Percentiles rank a stretch among this genome's conserved stretches.
Evolutionary conservation across 2,329 filamentous ascomycete species (phyloP).

Genomic region (Leptosphaerulina australis): DNA sequence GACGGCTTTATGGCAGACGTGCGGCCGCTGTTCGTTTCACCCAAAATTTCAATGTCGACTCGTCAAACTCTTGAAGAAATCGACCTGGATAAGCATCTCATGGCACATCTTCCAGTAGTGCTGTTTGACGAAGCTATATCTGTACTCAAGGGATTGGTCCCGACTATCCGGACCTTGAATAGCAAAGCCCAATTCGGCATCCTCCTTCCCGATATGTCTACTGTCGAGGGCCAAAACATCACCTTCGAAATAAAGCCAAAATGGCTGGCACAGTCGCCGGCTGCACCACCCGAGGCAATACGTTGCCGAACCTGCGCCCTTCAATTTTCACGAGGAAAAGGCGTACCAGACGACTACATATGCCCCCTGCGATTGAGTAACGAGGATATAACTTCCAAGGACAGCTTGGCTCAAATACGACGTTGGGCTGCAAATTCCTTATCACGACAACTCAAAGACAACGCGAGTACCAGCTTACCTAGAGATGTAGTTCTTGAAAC

Average conservation of each 20-base stretch:
- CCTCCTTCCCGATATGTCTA: constrained; percentile 42
- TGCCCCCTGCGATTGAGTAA: constrained; percentile 52
- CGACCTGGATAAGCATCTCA: constrained; percentile 14
- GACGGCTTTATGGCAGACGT: constrained; percentile 36
- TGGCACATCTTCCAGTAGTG: constrained; percentile 10
- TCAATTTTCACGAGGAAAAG: constrained; percentile 41
- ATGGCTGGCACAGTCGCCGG: constrained; percentile 56
- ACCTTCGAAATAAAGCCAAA: constrained; percentile 56
- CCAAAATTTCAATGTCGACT: constrained; percentile 4
- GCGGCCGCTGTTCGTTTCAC: constrained; percentile 34
- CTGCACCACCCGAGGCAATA: constrained; percentile 48
- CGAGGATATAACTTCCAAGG: constrained; percentile 19
- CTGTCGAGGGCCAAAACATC: constrained; percentile 24
- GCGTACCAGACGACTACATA: constrained; percentile 25
- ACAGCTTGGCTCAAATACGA: constrained; percentile 25
- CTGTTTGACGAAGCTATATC: constrained; percentile 7
- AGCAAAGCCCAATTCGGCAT: constrained; percentile 28
- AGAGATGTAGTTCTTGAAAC: constrained; percentile 2
- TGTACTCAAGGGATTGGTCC: constrained; percentile 3
- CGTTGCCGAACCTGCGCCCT: constrained; percentile 57
- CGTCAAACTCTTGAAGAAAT: constrained; percentile 11
- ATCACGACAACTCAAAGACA: not conserved
- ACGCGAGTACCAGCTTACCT: not conserved
- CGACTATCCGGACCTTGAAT: constrained; percentile 16
- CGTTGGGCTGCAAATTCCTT: constrained; percentile 21